Base-by-base conservation (phyloP, 2,329 filamentous ascomycete species). In the Pseudogymnoascus sp. region DNA sequence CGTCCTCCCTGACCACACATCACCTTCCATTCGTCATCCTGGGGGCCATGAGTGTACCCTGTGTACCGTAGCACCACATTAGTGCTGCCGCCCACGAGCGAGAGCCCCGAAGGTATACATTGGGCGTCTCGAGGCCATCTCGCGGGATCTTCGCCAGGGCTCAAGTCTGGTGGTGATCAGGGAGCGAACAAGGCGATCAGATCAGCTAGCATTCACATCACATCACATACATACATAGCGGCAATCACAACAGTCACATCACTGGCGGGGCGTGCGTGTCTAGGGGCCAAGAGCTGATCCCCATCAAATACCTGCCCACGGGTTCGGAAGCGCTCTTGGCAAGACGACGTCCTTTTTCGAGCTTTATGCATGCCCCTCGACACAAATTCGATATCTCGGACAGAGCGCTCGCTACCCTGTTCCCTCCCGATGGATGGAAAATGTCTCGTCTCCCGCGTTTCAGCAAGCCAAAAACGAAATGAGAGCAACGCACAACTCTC, bases 291-390 rank as follows among this genome's bases (percentile, higher is more conserved):
- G 47, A 53, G 9, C 26, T 11, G 47, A 53, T 53, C 47, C 19
- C 47, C 47, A 31, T 53, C 47, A 17, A 11, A n/a, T 53, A 53
- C 26, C 26, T 31, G 47, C 26, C 47, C 47, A 31, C 19, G 26
- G 47, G 47, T 31, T 53, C 47, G 47, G 47, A 53, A 53, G 19
- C 26, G 26, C 47, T 53, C 47, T 53, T 53, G 47, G 47, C 47
- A 31, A 31, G n/a, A 17, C 26, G 47, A 53, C 26, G 47, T 53
- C 47, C 47, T 31, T 31, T 53, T 53, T 53, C n/a, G 47, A 31
- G 9, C 15, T 31, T 53, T 31, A 53, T 53, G 47, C 47, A 53
- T 31, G 15, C 5, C 47, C 26, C 47, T 53, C 47, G 47, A 53
- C 26, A 53, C 47, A 31, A 53, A 53, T 31, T 53, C 26, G 26